Percentiles rank a stretch among this genome's conserved stretches.
phyloP scores from a whole-genome alignment of 257 asterid species.

The Jacaranda copaia region DNA sequence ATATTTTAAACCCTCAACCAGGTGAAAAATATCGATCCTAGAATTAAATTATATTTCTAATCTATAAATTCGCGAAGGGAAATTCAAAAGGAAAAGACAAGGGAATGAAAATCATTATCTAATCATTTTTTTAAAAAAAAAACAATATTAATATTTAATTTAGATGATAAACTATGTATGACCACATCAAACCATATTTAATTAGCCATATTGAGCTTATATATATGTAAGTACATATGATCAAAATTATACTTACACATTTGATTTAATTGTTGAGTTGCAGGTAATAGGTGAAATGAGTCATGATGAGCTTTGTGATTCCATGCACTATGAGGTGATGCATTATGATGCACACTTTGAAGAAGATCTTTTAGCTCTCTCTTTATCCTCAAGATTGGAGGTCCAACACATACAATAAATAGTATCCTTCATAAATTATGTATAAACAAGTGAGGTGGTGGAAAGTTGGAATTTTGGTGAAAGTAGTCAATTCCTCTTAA shows the following conservation, averaged over 20 bases:
- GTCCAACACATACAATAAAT: slow-evolving; percentile 17
- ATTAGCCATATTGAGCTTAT: not conserved
- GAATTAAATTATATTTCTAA: no score
- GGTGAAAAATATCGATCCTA: not conserved
- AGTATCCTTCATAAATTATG: not conserved
- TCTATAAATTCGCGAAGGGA: not conserved
- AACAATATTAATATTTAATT: no score
- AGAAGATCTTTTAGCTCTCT: slow-evolving; percentile 30
- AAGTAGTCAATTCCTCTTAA: no score
- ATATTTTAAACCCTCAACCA: not conserved
- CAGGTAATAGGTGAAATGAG: slow-evolving; percentile 36
- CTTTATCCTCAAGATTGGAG: slow-evolving; percentile 34
- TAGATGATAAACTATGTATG: not conserved
- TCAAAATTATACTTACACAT: not conserved
- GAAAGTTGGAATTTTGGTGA: no score
- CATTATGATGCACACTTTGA: not conserved
- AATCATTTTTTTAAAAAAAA: not conserved
- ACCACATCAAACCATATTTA: not conserved
- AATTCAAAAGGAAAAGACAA: not conserved
- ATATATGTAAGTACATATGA: not conserved
- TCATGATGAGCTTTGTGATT: slow-evolving; percentile 40
- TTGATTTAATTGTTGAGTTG: not conserved
- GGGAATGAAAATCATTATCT: not conserved
- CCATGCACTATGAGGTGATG: slow-evolving; percentile 21
- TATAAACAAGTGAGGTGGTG: no score